Conservation (phyloP, 345 rosid species). For the Rhodomyrtus tomentosa region DNA sequence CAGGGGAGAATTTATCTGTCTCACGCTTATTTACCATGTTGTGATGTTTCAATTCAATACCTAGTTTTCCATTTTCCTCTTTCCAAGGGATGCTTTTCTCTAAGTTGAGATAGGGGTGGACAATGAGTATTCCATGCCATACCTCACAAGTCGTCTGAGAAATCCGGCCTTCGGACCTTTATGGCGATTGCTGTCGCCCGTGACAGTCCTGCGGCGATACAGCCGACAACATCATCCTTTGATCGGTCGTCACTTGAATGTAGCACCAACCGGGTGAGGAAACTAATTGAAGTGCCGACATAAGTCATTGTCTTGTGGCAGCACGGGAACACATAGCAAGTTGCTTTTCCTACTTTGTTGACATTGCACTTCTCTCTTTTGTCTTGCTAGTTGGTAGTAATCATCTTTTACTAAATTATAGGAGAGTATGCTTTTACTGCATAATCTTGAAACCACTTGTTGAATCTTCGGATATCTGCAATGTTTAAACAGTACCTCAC, state of each 20-base stretch:
- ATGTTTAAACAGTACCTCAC: constrained; percentile 42
- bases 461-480: constrained; percentile 43
- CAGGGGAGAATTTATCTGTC: constrained; percentile 66
- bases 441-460: not conserved
- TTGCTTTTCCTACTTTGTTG: not conserved
- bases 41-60: not conserved
- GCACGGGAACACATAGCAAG: not conserved
- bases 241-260: constrained; percentile 28
- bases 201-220: constrained; percentile 28
- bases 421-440: not conserved
- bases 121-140: constrained; percentile 45
- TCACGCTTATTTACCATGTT: not conserved
- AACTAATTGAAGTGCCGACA: not conserved
- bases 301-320: not conserved
- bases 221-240: constrained; percentile 25
- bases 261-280: constrained; percentile 44
- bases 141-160: constrained; percentile 37
- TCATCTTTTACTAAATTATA: no score
- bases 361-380: no score
- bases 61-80: not conserved
- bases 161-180: constrained; percentile 46
- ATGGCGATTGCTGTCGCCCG: constrained; percentile 70
- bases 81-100: constrained; percentile 72
- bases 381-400: not conserved
- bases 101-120: constrained; percentile 84